Base-by-base conservation (phyloP, 2,329 filamentous ascomycete genomes). In the Mariannaea sp. region DNA sequence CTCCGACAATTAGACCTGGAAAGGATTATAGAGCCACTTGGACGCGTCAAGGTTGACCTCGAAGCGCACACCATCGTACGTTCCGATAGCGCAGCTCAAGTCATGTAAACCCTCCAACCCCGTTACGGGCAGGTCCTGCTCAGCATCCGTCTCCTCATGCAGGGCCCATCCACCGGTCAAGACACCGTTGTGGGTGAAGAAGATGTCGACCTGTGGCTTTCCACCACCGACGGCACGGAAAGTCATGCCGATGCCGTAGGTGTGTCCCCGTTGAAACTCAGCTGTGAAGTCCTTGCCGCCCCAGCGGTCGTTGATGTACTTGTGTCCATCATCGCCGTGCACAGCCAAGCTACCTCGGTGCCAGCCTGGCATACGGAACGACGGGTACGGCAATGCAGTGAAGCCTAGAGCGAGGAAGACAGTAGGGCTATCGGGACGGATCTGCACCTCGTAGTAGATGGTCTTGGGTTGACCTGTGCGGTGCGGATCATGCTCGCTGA, bases 281-380 rank as follows among this genome's bases (percentile, higher is more conserved):
- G 68, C 62, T 0, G 85, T 85, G 58, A 92, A 92, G 50, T 84
- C 77, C 57, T 82, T 82, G 14, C 90, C 90, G 17, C 90, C 89
- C 77, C 81, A 88, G 7, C 79, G 78, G 68, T 93, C 87, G 67
- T 92, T 90, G 64, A 91, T 79, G 68, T 88, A 94, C 69, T 82
- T 81, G 63, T 87, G 80, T 0, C 90, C 90, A 69, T 93, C 90
- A 69, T 93, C 90, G 40, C 87, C 85, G 68, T 93, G 90, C n/a
- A 93, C 83, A 1, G 79, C 90, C 12, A 92, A 66, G 58, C 84
- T 87, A 14, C 82, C 89, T 27, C 89, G 81, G 67, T 94, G 87
- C 90, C 89, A 93, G 2, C 90, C 90, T 0, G 90, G 90, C 55
- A 92, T 80, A 7, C 90, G 81, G 75, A 90, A 93, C 0, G 80